Conservation (phyloP, 441 rosid genomes). For the Daphne laureola region DNA sequence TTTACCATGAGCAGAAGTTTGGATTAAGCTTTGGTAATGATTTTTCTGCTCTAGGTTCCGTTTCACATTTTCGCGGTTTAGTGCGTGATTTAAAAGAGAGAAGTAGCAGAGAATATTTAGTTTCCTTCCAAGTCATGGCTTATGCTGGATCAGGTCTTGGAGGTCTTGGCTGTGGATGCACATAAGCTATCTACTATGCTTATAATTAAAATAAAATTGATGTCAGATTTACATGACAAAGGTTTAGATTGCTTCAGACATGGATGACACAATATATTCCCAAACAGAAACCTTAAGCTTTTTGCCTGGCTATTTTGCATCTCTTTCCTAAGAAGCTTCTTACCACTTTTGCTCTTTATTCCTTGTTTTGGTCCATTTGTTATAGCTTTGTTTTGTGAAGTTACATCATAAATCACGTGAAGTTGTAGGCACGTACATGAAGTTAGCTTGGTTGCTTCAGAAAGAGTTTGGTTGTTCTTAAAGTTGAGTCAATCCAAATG, state of each 20-base stretch:
- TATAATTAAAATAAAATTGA: too few relatives aligned
- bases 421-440: neutral
- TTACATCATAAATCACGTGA: neutral
- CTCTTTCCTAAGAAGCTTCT: constrained; percentile 23
- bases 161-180: constrained; percentile 5
- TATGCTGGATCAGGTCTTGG: constrained; percentile 17
- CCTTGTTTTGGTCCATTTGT: constrained; percentile 14
- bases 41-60: neutral
- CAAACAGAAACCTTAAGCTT: neutral
- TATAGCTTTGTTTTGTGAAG: constrained; percentile 10
- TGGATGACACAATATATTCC: too few relatives aligned
- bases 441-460: too few relatives aligned
- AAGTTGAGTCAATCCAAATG: too few relatives aligned
- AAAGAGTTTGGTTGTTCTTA: too few relatives aligned
- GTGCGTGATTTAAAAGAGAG: constrained; percentile 20
- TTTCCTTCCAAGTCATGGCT: constrained; percentile 34
- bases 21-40: neutral
- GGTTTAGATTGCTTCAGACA: too few relatives aligned
- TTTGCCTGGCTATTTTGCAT: constrained; percentile 12
- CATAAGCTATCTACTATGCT: neutral
- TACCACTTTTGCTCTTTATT: constrained; percentile 21
- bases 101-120: constrained; percentile 28
- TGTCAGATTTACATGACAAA: constrained; percentile 2
- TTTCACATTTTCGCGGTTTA: neutral
- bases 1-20: constrained; percentile 19